A percentile compares a stretch with the other conserved stretches of the same genome.
Conservation (phyloP, 805 yeast species). For the Suhomyces vadensis region DNA sequence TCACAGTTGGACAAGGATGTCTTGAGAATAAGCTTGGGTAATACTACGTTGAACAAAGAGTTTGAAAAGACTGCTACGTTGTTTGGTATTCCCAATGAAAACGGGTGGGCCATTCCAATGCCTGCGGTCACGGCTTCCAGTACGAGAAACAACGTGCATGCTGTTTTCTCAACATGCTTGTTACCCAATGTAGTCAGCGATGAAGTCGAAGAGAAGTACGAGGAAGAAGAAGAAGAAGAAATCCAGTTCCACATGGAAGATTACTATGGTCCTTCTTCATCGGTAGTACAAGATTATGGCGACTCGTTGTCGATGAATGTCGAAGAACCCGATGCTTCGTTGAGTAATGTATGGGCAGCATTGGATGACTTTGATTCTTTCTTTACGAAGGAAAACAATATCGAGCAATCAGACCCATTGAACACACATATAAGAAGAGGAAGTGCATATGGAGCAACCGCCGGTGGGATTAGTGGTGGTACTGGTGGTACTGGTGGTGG, state of each 20-base stretch:
- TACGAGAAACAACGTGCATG: constrained; percentile 90
- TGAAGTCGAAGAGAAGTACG: constrained; percentile 36
- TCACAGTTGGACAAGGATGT: constrained; percentile 90
- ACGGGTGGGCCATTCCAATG: constrained; percentile 98
- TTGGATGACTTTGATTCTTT: constrained; percentile 86
- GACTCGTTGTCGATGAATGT: constrained; percentile 52
- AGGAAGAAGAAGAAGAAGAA: constrained; percentile 38
- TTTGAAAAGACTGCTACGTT: constrained; percentile 84
- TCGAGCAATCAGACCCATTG: constrained; percentile 8
- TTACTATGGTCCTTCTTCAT: constrained; percentile 38
- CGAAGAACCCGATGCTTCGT: constrained; percentile 69
- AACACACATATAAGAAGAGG: constrained; percentile 1
- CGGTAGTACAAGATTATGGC: constrained; percentile 24
- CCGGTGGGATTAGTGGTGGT: not conserved
- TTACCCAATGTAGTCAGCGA: constrained; percentile 34
- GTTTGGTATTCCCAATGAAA: constrained; percentile 92
- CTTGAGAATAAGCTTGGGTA: constrained; percentile 87
- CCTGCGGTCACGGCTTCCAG: constrained; percentile 88
- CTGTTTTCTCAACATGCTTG: constrained; percentile 86
- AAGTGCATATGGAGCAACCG: not conserved
- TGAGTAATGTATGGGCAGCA: constrained; percentile 91
- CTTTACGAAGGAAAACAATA: constrained; percentile 62
- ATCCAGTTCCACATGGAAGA: constrained; percentile 65
- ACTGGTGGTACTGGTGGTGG: not conserved
- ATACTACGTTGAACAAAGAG: constrained; percentile 71